These are phyloP conservation scores for Chloropicon primus DNA, from an alignment of 139 green algal species.

Conservation along the genomic window DNA sequence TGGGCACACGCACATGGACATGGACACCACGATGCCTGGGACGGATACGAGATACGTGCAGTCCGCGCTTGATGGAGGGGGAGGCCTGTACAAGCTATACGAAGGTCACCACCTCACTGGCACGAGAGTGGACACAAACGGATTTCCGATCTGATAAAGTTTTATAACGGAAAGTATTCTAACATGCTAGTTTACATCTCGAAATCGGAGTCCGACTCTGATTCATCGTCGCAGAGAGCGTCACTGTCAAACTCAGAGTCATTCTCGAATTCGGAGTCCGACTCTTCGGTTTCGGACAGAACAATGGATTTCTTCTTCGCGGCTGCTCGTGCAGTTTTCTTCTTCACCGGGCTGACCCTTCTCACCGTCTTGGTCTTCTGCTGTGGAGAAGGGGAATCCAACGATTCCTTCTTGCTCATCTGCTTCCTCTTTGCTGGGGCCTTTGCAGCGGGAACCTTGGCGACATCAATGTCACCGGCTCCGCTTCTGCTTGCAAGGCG, in stretches of 20 bases:
- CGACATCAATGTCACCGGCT: neutral
- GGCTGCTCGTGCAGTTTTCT: neutral
- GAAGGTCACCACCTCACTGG: neutral
- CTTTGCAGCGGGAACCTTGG: slow-evolving; percentile 4
- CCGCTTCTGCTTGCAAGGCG: neutral
- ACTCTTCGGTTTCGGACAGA: slow-evolving; percentile 4
- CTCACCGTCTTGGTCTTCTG: neutral
- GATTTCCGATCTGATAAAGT: neutral
- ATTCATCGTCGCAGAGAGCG: neutral
- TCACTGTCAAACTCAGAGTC: slow-evolving; percentile 14
- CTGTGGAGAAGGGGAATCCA: neutral
- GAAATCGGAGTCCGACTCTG: neutral
- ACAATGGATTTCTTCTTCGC: neutral
- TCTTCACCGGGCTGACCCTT: neutral
- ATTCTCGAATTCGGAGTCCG: slow-evolving; percentile 6
- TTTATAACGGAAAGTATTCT: neutral
- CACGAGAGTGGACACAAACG: no score
- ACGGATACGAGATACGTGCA: slow-evolving; percentile 6
- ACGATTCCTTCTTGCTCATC: slow-evolving; percentile 2
- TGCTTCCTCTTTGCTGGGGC: slow-evolving; percentile 3
- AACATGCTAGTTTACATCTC: neutral
- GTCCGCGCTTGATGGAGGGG: slow-evolving; percentile 10
- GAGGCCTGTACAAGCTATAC: neutral
- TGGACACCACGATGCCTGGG: neutral
- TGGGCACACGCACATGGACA: slow-evolving; percentile 14